Conservation (phyloP, 805 yeast genomes). For the Aciculoconidium aculeatum region DNA sequence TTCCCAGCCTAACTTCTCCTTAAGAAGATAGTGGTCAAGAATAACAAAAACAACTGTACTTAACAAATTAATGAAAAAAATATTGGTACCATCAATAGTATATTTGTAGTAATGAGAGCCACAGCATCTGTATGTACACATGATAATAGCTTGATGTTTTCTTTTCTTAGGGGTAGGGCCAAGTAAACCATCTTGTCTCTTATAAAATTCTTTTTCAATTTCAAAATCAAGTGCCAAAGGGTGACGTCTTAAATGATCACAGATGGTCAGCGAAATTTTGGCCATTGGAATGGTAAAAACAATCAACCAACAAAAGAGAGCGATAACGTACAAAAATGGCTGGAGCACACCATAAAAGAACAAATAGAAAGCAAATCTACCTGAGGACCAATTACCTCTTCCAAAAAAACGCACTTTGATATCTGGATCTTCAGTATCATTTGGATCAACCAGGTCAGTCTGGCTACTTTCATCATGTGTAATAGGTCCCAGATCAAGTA, state of each 20-base stretch:
- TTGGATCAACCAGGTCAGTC: neutral
- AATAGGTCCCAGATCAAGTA: slow-evolving; percentile 19
- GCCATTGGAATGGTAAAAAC: slow-evolving; percentile 95
- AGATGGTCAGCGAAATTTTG: slow-evolving; percentile 60
- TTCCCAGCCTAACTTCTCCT: slow-evolving; percentile 34
- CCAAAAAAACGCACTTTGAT: slow-evolving; percentile 68
- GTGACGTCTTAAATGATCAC: slow-evolving; percentile 78
- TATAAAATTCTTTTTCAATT: slow-evolving; percentile 46
- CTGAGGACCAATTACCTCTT: slow-evolving; percentile 85
- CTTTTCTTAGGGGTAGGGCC: slow-evolving; percentile 16
- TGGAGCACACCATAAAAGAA: slow-evolving; percentile 64
- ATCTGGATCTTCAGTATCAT: slow-evolving; percentile 12
- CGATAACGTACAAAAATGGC: slow-evolving; percentile 56
- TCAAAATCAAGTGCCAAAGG: slow-evolving; percentile 83
- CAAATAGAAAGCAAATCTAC: slow-evolving; percentile 70
- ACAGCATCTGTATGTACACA: slow-evolving; percentile 88
- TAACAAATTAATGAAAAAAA: slow-evolving; percentile 81
- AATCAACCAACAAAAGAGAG: slow-evolving; percentile 66
- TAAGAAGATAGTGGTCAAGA: slow-evolving; percentile 63
- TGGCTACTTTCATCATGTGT: slow-evolving; percentile 3
- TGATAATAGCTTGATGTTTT: slow-evolving; percentile 55
- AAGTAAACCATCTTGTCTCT: slow-evolving; percentile 14
- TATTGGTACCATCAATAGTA: slow-evolving; percentile 94
- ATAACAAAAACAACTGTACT: slow-evolving; percentile 78
- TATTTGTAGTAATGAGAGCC: slow-evolving; percentile 93